Base-by-base conservation (phyloP, 78 protist species). In the Diacronema lutheri region DNA sequence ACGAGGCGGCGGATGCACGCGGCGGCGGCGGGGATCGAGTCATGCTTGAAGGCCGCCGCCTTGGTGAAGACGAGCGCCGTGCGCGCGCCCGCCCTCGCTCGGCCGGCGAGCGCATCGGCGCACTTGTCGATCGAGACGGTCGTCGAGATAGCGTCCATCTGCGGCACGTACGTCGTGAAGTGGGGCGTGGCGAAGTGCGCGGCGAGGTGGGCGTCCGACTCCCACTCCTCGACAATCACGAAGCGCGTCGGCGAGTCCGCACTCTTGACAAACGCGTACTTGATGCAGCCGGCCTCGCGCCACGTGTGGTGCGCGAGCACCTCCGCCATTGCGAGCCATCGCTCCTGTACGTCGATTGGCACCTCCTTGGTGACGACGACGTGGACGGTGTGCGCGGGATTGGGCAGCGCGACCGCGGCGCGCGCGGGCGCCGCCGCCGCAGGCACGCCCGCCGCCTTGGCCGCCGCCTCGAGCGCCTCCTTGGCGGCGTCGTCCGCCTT, bases 151-250 rank as follows among this genome's bases (percentile, higher is more conserved):
- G 40, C 61, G 81, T 73, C 81, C 81, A 73, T 73, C 62, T 7
- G 26, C 14, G 81, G 81, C 38, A 73, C 81, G 40, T 38, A 58
- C 64, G 11, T 21, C 23, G 40, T 46, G 38, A 73, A 73, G 61
- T 73, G 81, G 38, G 81, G 62, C 4, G 62, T 73, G 19, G 57
- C 64, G 62, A 46, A 41, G 81, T 73, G 81, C 57, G 81, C 81
- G 23, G 44, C 61, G n/a, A 73, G 37, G 58, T 73, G 81, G 25
- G 62, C 61, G 38, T 26, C 9, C 61, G 81, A 73, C 40, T 12
- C 40, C 81, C 81, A 73, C 40, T 23, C 23, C 81, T 73, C 81
- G 38, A 50, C 19, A 40, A 73, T 73, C 55, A 21, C 10, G 61
- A 44, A 73, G 50, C 50, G 50, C 50, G 50, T 44, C 50, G 50